Percentiles rank a stretch among this genome's conserved stretches.
These are phyloP conservation scores for Setomelanomma holmii DNA, from an alignment of 2,329 filamentous ascomycete species.

Conservation along the genomic window DNA sequence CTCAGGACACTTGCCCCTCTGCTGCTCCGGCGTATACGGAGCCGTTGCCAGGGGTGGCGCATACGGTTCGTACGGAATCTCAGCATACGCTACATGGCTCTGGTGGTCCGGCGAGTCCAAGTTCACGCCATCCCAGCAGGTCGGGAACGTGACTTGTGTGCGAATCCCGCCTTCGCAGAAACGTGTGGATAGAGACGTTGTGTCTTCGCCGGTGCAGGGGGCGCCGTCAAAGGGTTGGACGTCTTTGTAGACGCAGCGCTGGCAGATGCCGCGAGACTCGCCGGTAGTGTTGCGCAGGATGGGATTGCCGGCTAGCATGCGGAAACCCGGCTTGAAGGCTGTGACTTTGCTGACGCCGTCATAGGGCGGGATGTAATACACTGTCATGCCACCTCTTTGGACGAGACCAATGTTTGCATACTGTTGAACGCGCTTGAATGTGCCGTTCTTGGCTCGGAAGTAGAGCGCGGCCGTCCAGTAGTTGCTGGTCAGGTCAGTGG, in stretches of 20 bases:
- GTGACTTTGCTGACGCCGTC: constrained; percentile 35
- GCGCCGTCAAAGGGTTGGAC: constrained; percentile 44
- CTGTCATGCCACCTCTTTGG: constrained; percentile 39
- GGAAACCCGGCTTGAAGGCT: constrained; percentile 50
- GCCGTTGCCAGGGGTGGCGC: constrained; percentile 17
- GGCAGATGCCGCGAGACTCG: constrained; percentile 39
- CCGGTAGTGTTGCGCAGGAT: constrained; percentile 34
- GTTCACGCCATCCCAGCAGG: constrained; percentile 60
- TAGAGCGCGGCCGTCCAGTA: constrained; percentile 44
- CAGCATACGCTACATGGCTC: constrained; percentile 55
- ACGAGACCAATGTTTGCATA: constrained; percentile 29
- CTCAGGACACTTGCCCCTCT: constrained; percentile 51
- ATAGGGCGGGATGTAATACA: constrained; percentile 43
- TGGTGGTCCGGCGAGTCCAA: constrained; percentile 63
- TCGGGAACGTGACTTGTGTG: constrained; percentile 55
- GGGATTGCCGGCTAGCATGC: constrained; percentile 56
- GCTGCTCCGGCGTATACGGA: constrained; percentile 26
- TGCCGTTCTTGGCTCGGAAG: constrained; percentile 38
- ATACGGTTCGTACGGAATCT: constrained; percentile 41
- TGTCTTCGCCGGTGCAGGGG: constrained; percentile 48
- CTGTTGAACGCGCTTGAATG: constrained; percentile 39
- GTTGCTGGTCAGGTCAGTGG: constrained; percentile 17
- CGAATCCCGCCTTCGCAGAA: constrained; percentile 56
- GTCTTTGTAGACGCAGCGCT: constrained; percentile 41
- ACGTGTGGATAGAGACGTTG: constrained; percentile 44